Evolutionary conservation across 441 rosid species (phyloP).

Genomic region (Adansonia rubrostipa): DNA sequence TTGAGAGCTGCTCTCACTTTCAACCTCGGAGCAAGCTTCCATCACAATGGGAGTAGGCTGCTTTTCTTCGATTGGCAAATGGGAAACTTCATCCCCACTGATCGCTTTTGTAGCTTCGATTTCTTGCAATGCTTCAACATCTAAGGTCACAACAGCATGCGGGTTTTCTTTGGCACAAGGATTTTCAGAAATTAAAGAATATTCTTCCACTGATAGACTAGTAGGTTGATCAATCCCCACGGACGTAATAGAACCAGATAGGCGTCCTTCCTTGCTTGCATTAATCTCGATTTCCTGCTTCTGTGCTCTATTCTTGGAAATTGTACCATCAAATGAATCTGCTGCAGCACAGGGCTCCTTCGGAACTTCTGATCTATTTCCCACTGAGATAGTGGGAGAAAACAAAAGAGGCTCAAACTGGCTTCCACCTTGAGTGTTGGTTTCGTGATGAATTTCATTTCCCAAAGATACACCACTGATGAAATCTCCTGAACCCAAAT

Average conservation of each 20-base stretch:
- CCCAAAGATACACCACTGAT: no score
- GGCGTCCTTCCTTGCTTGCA: conserved; percentile 33
- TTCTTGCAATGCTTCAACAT: conserved; percentile 18
- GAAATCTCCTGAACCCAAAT: no score
- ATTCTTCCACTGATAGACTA: conserved; percentile 28
- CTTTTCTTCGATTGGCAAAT: conserved; percentile 23
- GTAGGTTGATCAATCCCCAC: conserved; percentile 38
- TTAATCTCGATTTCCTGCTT: conserved; percentile 16
- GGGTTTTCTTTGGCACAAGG: conserved; percentile 33
- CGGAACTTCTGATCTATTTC: no score
- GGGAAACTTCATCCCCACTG: conserved; percentile 26
- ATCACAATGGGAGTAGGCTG: conserved; percentile 18
- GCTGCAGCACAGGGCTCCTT: conserved; percentile 25
- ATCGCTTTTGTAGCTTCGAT: conserved; percentile 10
- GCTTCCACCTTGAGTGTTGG: no score
- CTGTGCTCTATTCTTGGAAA: conserved; percentile 18
- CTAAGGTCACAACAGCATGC: conserved; percentile 26
- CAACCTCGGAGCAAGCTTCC: conserved; percentile 41
- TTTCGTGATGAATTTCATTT: no score
- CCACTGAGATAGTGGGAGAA: no score
- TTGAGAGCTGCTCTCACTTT: conserved; percentile 24
- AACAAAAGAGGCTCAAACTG: no score
- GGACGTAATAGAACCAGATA: conserved; percentile 30
- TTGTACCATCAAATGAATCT: conserved; percentile 29
- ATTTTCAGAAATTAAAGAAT: conserved; percentile 24